Evolutionary conservation across 257 asterid genomes (phyloP).

Genomic region (Paulownia fortunei): DNA sequence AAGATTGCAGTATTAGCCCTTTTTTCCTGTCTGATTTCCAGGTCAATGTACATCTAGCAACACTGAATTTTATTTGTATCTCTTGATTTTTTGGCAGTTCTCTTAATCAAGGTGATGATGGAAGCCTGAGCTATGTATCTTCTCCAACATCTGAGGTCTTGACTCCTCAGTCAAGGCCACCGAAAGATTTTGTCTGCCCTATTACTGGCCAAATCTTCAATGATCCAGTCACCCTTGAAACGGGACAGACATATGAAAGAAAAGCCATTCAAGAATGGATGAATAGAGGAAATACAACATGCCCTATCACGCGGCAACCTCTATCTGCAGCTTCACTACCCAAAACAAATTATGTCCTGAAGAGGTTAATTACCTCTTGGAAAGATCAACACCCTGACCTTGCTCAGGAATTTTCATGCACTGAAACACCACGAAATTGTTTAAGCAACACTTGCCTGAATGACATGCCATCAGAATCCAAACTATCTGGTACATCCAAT

Average conservation of each 20-base stretch:
- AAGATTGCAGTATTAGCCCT: neutral
- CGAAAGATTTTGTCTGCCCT: slow-evolving; percentile 88
- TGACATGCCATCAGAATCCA: slow-evolving; percentile 41
- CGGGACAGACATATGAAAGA: slow-evolving; percentile 89
- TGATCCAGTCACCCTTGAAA: slow-evolving; percentile 87
- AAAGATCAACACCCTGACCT: slow-evolving; percentile 82
- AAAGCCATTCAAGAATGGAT: slow-evolving; percentile 94
- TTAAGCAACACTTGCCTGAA: slow-evolving; percentile 38
- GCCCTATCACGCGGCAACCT: slow-evolving; percentile 86
- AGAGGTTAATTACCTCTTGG: slow-evolving; percentile 82
- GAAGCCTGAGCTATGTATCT: slow-evolving; percentile 54
- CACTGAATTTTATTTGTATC: neutral
- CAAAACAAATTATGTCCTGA: slow-evolving; percentile 81
- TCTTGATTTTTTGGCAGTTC: slow-evolving; percentile 44
- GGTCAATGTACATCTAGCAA: neutral
- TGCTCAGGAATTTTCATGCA: slow-evolving; percentile 67
- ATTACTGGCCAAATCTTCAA: slow-evolving; percentile 80
- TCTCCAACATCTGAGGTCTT: slow-evolving; percentile 63
- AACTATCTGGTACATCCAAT: slow-evolving; percentile 33
- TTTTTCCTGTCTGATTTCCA: neutral
- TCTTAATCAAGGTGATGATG: slow-evolving; percentile 54
- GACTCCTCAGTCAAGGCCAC: slow-evolving; percentile 84
- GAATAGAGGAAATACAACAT: slow-evolving; percentile 79
- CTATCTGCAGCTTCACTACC: slow-evolving; percentile 74
- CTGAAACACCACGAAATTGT: slow-evolving; percentile 54